phyloP scores from a whole-genome alignment of 23 red algal genomes.

The Gracilaria caudata region DNA sequence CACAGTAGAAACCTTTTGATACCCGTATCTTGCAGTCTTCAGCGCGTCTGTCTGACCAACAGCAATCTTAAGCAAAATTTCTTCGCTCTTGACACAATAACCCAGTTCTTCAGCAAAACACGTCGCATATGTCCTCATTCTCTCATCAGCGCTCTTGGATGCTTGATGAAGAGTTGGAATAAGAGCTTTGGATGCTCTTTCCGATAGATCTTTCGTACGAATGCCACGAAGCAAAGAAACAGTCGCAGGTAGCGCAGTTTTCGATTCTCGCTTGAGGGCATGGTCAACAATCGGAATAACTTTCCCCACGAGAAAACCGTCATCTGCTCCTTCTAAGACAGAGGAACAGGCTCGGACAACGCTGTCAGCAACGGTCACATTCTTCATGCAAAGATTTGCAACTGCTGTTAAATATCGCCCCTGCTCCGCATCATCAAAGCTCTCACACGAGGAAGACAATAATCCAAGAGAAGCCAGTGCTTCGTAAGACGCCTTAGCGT shows the following conservation, averaged over 20 bases:
- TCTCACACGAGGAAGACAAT: not conserved
- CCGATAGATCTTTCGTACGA: conserved; percentile 12
- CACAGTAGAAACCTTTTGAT: conserved; percentile 49
- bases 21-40: conserved; percentile 52
- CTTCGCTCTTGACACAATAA: conserved; percentile 38
- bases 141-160: conserved; percentile 44
- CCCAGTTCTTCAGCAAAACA: conserved; percentile 32
- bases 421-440: not conserved
- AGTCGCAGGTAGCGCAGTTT: conserved; percentile 42
- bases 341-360: conserved; percentile 4
- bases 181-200: not conserved
- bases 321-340: not conserved
- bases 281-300: conserved; percentile 42
- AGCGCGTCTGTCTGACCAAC: not conserved
- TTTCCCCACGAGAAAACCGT: not conserved
- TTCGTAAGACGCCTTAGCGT: conserved; percentile 24
- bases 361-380: not conserved
- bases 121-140: conserved; percentile 8
- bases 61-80: conserved; percentile 15
- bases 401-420: conserved; percentile 8
- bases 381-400: conserved; percentile 45
- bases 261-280: conserved; percentile 29
- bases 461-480: conserved; percentile 48
- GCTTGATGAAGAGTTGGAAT: conserved; percentile 24
- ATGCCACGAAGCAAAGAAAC: conserved; percentile 27